These are phyloP conservation scores for Fistulinella prunicolor DNA, from an alignment of 768 basidiomycete species.

Conservation along the genomic window DNA sequence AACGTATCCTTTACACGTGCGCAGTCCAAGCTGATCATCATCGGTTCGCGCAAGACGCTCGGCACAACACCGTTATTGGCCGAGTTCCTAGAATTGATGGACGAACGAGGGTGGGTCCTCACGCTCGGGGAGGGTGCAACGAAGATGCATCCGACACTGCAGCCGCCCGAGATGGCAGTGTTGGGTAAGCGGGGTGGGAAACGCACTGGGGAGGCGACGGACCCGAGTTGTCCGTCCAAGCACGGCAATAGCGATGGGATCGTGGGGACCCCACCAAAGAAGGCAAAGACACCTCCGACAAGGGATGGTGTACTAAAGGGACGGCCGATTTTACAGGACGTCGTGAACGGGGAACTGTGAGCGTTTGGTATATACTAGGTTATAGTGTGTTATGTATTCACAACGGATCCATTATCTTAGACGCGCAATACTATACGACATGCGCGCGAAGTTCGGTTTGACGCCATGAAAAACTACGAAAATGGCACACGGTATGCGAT, in stretches of 20 bases:
- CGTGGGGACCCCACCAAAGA: conserved; percentile 29
- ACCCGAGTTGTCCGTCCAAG: too few species aligned
- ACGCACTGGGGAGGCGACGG: conserved; percentile 7
- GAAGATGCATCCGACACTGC: conserved; percentile 41
- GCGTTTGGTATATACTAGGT: not conserved
- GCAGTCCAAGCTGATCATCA: conserved; percentile 82
- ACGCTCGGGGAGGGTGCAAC: conserved; percentile 55
- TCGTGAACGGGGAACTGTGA: conserved; percentile 45
- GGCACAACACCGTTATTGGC: conserved; percentile 54
- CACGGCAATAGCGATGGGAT: conserved; percentile 3
- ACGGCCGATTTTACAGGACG: conserved; percentile 58
- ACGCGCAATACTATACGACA: too few species aligned
- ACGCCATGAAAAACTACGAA: too few species aligned
- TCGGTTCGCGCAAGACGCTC: conserved; percentile 85
- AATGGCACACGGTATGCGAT: too few species aligned
- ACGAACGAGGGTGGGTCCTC: conserved; percentile 68
- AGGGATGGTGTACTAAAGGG: conserved; percentile 49
- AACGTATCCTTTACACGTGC: conserved; percentile 97
- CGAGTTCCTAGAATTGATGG: conserved; percentile 79
- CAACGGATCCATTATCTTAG: too few species aligned
- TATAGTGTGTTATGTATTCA: too few species aligned
- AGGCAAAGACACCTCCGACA: conserved; percentile 33
- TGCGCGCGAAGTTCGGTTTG: too few species aligned
- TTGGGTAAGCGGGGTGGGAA: conserved; percentile 17
- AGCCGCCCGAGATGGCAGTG: conserved; percentile 10